Conservation (phyloP, 805 yeast genomes). For the Lachancea lanzarotensis region DNA sequence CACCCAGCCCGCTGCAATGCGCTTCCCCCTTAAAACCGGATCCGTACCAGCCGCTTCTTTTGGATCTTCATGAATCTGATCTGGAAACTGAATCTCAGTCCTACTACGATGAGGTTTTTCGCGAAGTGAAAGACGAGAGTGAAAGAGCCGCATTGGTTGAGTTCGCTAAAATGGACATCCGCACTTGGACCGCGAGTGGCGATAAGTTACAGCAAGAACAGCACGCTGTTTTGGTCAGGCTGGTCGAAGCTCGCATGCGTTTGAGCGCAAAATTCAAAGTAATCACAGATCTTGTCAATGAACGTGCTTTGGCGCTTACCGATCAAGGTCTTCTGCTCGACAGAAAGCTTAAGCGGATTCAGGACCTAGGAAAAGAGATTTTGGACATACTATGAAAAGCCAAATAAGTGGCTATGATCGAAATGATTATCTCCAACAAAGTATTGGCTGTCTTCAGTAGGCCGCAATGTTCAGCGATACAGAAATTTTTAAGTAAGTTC, state of each 20-base stretch:
- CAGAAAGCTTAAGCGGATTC: slow-evolving; percentile 33
- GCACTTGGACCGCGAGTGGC: slow-evolving; percentile 38
- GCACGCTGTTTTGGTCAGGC: slow-evolving; percentile 29
- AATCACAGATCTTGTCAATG: slow-evolving; percentile 35
- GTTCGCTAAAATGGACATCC: slow-evolving; percentile 21
- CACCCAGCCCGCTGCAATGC: no score
- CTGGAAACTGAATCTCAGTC: neutral
- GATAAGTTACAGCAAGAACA: slow-evolving; percentile 31
- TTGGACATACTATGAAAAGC: slow-evolving; percentile 28
- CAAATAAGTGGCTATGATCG: no score
- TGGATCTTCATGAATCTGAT: slow-evolving; percentile 4
- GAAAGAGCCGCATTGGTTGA: slow-evolving; percentile 24
- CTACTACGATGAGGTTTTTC: slow-evolving; percentile 16
- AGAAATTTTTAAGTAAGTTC: slow-evolving; percentile 5
- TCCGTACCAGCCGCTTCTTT: slow-evolving; percentile 1
- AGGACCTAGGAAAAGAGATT: slow-evolving; percentile 39
- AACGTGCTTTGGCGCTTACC: slow-evolving; percentile 31
- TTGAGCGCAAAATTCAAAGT: slow-evolving; percentile 36
- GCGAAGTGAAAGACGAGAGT: slow-evolving; percentile 14
- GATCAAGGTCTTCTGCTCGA: slow-evolving; percentile 30
- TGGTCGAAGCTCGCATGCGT: slow-evolving; percentile 36
- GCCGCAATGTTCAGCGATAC: neutral
- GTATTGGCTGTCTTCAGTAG: no score
- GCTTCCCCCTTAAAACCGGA: slow-evolving; percentile 6
- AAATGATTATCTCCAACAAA: no score